These are phyloP conservation scores for Saccharomycopsis hybrid DNA, from an alignment of 1,139 yeast species.

Conservation along the genomic window DNA sequence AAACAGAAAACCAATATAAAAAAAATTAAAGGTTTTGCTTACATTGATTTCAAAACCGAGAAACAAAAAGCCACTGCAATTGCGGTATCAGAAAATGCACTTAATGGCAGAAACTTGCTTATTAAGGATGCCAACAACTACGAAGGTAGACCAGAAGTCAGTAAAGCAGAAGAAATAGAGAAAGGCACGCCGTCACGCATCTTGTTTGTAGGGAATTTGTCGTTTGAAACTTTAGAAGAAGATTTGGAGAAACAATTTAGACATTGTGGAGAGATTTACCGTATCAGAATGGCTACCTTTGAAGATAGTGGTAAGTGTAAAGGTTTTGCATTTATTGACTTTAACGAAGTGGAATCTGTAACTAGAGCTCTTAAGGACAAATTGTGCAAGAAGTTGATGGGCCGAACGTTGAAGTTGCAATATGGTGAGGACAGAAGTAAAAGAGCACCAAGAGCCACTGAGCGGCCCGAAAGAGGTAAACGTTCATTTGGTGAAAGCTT, in stretches of 20 bases:
- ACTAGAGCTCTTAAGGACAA: slow-evolving; percentile 77
- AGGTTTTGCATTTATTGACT: slow-evolving; percentile 92
- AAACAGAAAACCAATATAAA: slow-evolving; percentile 44
- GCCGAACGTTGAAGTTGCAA: slow-evolving; percentile 78
- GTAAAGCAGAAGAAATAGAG: slow-evolving; percentile 37
- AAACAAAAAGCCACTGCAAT: slow-evolving; percentile 60
- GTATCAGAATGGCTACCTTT: slow-evolving; percentile 92
- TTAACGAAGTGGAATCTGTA: slow-evolving; percentile 72
- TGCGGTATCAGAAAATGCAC: slow-evolving; percentile 57
- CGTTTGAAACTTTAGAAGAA: slow-evolving; percentile 89
- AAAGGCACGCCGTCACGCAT: slow-evolving; percentile 74
- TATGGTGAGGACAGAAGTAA: slow-evolving; percentile 93
- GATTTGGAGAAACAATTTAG: slow-evolving; percentile 71
- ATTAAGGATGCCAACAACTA: slow-evolving; percentile 77
- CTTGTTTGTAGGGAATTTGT: slow-evolving; percentile 84
- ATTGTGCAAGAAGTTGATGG: slow-evolving; percentile 57
- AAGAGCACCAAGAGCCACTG: slow-evolving; percentile 42
- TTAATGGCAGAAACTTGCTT: slow-evolving; percentile 80
- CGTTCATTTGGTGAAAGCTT: slow-evolving; percentile 14
- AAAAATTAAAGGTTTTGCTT: slow-evolving; percentile 83
- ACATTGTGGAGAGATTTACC: slow-evolving; percentile 67
- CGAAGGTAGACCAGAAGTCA: slow-evolving; percentile 74
- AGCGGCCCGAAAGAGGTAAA: too few relatives aligned
- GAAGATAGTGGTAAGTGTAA: slow-evolving; percentile 95
- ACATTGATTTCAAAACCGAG: slow-evolving; percentile 68